These are phyloP conservation scores for Mycosphaerelloides madeirae DNA, from an alignment of 2,329 filamentous ascomycete genomes.

Conservation along the genomic window DNA sequence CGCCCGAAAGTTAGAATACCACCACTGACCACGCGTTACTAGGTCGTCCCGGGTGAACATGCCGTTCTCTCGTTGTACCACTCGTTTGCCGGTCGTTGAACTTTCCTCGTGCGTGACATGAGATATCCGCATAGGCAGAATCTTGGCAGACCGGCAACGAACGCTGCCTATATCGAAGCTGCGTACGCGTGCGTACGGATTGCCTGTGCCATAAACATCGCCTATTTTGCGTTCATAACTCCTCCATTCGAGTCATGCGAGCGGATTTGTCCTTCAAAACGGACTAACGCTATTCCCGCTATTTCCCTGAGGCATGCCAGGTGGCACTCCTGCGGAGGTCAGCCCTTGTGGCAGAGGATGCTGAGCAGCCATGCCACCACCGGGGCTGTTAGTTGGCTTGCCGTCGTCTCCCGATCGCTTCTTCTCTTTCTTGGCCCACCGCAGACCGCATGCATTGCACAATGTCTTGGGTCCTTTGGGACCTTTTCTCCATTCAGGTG, in stretches of 20 bases:
- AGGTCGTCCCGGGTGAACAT: no score
- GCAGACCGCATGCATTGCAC: conserved; percentile 81
- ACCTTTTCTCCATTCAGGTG: conserved; percentile 93
- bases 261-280: conserved; percentile 7
- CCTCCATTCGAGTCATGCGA: background rate
- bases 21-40: no score
- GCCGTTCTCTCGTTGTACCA: no score
- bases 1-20: background rate
- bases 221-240: background rate
- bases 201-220: conserved; percentile 1
- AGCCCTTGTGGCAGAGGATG: conserved; percentile 15
- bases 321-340: conserved; percentile 15
- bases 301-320: conserved; percentile 21
- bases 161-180: no score
- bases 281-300: conserved; percentile 15
- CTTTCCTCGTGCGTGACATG: no score
- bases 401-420: conserved; percentile 29
- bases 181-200: conserved; percentile 12
- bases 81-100: no score
- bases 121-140: no score
- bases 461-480: conserved; percentile 89
- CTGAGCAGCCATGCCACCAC: conserved; percentile 10
- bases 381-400: conserved; percentile 19
- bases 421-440: conserved; percentile 40
- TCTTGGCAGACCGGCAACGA: no score